These are phyloP conservation scores for Chlorella sp. DNA, from an alignment of 139 green algal genomes.

Conservation along the genomic window DNA sequence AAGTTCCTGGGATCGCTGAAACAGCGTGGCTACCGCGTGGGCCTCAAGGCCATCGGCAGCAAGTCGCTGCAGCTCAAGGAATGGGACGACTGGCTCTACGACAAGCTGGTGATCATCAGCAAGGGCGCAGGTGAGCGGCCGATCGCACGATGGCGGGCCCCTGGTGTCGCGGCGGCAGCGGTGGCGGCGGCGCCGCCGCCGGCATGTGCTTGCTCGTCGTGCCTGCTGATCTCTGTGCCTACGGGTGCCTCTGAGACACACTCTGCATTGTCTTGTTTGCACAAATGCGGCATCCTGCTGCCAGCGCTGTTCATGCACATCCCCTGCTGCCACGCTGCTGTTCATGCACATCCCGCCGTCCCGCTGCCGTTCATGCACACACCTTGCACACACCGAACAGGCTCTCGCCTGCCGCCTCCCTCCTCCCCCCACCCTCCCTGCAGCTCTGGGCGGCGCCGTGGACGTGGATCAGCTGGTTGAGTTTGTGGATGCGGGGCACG, in stretches of 20 bases:
- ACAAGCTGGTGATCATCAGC: constrained; percentile 82
- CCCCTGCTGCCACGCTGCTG: no score
- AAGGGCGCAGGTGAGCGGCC: constrained; percentile 37
- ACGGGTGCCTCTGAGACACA: no score
- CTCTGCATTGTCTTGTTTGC: no score
- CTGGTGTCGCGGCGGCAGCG: background rate
- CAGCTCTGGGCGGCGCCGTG: constrained; percentile 74
- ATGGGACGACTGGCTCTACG: constrained; percentile 84
- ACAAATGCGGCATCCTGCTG: background rate
- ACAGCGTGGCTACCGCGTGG: constrained; percentile 46
- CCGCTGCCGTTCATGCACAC: background rate
- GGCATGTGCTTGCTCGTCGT: background rate
- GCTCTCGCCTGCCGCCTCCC: no score
- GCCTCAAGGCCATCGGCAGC: constrained; percentile 58
- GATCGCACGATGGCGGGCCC: background rate
- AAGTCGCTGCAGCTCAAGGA: constrained; percentile 68
- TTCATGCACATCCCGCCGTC: background rate
- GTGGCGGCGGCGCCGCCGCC: background rate
- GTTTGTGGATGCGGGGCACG: constrained; percentile 85
- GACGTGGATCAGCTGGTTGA: constrained; percentile 71
- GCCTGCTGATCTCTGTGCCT: background rate
- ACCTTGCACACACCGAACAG: no score
- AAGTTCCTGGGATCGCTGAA: constrained; percentile 59
- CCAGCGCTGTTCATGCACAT: background rate
- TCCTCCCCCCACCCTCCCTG: background rate